phyloP scores from a whole-genome alignment of 208 protist species.

The Phytomonas sp. region DNA sequence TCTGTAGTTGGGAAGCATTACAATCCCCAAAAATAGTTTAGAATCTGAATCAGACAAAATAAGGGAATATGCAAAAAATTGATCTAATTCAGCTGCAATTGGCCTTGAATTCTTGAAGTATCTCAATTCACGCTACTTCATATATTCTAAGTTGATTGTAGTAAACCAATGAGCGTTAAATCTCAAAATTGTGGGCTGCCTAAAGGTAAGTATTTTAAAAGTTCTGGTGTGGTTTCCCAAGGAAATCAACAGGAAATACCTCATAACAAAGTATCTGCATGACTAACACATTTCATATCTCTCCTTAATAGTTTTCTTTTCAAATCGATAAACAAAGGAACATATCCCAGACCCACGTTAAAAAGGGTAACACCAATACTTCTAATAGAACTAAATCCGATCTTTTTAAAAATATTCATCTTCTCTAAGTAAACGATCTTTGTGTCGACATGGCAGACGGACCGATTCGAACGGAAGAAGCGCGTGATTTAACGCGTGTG shows the following conservation, averaged over 20 bases:
- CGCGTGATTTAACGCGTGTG: constrained; percentile 94
- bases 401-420: constrained; percentile 1
- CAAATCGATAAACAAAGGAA: not conserved
- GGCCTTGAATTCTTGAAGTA: not conserved
- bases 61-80: not conserved
- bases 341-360: not conserved
- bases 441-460: constrained; percentile 39
- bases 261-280: not conserved
- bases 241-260: not conserved
- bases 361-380: not conserved
- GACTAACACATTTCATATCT: not conserved
- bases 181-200: not conserved
- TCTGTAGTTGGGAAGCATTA: not conserved
- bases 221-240: not conserved
- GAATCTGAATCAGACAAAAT: not conserved
- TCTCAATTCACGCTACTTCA: not conserved
- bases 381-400: not conserved
- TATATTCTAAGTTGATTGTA: not conserved
- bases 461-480: constrained; percentile 85
- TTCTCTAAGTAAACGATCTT: not conserved
- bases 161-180: not conserved
- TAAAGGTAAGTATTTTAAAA: not conserved
- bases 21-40: not conserved
- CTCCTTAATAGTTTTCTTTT: not conserved
- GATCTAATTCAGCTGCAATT: not conserved